Evolutionary conservation across 2,329 filamentous ascomycete genomes (phyloP), one percentile per base, ranked within the genome.

Genomic region (Trichoderma atroviride): DNA sequence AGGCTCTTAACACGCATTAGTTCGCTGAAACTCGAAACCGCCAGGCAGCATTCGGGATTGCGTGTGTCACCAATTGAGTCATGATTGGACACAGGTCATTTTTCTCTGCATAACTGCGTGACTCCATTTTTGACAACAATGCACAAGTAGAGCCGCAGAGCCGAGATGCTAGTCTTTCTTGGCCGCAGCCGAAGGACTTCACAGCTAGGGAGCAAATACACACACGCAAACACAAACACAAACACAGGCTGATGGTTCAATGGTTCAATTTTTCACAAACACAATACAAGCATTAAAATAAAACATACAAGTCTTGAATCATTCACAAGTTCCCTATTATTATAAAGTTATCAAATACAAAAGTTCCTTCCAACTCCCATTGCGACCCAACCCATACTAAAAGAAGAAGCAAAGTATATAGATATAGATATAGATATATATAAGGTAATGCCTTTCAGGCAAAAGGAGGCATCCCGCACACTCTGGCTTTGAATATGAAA

Each of bases 1-100:
- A 43, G 37, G 29, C 63, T 67, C 40, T 22, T 65, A 35, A 35
- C 11, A 14, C 47, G 35, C 22, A 53, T 66, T 59, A 37, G 63
- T n/a, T 29, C 40, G 55, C 63, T 37, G 40, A 52, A 66, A 31
- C 29, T 35, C 40, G 6, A 43, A 43, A n/a, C 40, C 16, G 22
- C n/a, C 37, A 67, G 63, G 63, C 63, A 67, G 55, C 63, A 31
- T 22, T 11, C n/a, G 7, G 6, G 29, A 6, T 57, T 22, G 22
- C 24, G 1, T 27, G 14, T 22, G 16, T 67, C 55, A 4, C 27
- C 11, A 16, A 31, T n/a, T 64, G 61, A 64, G 50, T 64, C 61
- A 64, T 31, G 37, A 24, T 10, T 16, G 5, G 6, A 58, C n/a
- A 16, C 47, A 35, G 14, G 22, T 3, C 22, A 52, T 43, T 43